Conservation (phyloP, 352 stramenopile species). For the Pseudoperonospora humuli region DNA sequence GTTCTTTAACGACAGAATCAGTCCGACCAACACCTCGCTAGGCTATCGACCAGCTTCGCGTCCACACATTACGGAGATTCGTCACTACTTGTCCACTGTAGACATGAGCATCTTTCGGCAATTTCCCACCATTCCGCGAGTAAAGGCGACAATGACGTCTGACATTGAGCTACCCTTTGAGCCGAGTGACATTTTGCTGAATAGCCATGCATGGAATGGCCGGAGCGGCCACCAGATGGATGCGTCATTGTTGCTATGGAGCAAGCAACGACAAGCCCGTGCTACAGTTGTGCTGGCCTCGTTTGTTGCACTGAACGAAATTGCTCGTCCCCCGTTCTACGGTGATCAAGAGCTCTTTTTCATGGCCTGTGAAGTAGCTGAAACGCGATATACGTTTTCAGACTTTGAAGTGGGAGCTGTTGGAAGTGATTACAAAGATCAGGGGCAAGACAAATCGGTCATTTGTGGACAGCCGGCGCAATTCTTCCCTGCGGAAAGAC, state of each 20-base stretch:
- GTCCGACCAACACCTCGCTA: slow-evolving; percentile 27
- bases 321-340: slow-evolving; percentile 30
- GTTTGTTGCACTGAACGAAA: slow-evolving; percentile 30
- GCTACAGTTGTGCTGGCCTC: slow-evolving; percentile 40
- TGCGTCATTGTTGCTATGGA: slow-evolving; percentile 55
- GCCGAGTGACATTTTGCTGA: slow-evolving; percentile 35
- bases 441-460: slow-evolving; percentile 19
- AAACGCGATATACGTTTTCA: slow-evolving; percentile 43
- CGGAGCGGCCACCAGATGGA: slow-evolving; percentile 49
- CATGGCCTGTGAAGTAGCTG: slow-evolving; percentile 43
- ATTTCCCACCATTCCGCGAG: slow-evolving; percentile 22
- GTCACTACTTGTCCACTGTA: slow-evolving; percentile 32
- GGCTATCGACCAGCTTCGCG: slow-evolving; percentile 13
- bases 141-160: slow-evolving; percentile 11
- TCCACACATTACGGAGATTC: slow-evolving; percentile 21
- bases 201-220: slow-evolving; percentile 42
- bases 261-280: slow-evolving; percentile 35
- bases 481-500: slow-evolving; percentile 24
- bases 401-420: slow-evolving; percentile 38
- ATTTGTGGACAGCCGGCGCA: slow-evolving; percentile 44
- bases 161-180: slow-evolving; percentile 19
- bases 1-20: slow-evolving; percentile 50
- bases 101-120: slow-evolving; percentile 31
- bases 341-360: slow-evolving; percentile 54
- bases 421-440: slow-evolving; percentile 21